These are phyloP conservation scores for Russula sp. DNA, from an alignment of 768 basidiomycete genomes.

Conservation along the genomic window DNA sequence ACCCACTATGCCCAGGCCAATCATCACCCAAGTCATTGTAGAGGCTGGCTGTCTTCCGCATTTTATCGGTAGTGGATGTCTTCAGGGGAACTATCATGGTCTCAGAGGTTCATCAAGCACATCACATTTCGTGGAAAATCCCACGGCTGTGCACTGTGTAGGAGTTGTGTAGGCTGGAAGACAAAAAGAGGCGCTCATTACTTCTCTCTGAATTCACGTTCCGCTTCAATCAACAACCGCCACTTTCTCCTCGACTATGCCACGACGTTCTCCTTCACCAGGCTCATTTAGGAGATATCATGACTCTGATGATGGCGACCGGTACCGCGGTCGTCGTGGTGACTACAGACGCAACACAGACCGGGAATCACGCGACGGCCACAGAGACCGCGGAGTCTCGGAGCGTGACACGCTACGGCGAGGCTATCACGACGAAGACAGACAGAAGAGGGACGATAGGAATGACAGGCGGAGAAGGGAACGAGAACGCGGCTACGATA, in stretches of 20 bases:
- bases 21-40: no score
- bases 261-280: constrained; percentile 17
- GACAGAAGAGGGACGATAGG: background rate
- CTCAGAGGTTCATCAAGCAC: no score
- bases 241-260: constrained; percentile 19
- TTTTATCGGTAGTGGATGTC: no score
- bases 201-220: background rate
- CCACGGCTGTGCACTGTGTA: no score
- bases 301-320: constrained; percentile 2
- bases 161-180: no score
- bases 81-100: no score
- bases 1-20: no score
- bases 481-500: background rate
- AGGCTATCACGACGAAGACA: background rate
- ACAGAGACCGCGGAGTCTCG: background rate
- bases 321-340: background rate
- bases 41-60: no score
- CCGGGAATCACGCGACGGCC: constrained; percentile 1
- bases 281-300: constrained; percentile 8
- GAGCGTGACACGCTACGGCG: background rate
- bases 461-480: constrained; percentile 18
- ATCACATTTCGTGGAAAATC: no score
- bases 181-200: no score
- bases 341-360: constrained; percentile 1
- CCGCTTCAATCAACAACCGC: background rate